A percentile compares a stretch with the other conserved stretches of the same genome.
Evolutionary conservation across 257 asterid genomes (phyloP).

Genomic region (Datura wrightii): DNA sequence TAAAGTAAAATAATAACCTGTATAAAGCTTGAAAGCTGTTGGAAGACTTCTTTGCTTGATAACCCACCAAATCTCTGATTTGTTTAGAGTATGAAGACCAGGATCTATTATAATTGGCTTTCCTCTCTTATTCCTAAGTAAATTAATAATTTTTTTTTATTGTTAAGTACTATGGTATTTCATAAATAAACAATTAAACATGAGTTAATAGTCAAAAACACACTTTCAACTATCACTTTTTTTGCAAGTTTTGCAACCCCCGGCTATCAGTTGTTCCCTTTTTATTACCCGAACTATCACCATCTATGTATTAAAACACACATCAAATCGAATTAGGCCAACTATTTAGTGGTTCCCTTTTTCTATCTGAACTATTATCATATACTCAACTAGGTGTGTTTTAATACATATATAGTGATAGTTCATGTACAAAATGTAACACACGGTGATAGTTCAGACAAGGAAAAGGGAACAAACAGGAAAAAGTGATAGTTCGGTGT

Average conservation of each 20-base stretch:
- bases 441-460: no score
- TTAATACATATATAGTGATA: no score
- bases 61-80: constrained; percentile 93
- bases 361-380: no score
- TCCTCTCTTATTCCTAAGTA: constrained; percentile 77
- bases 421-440: no score
- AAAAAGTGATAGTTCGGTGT: neutral
- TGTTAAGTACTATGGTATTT: neutral
- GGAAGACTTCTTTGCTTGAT: constrained; percentile 88
- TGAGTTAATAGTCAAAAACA: neutral
- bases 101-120: constrained; percentile 90
- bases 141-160: neutral
- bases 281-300: neutral
- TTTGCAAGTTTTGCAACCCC: neutral
- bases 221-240: neutral
- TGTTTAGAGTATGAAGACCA: constrained; percentile 71
- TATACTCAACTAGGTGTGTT: no score
- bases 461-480: neutral
- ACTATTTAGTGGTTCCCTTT: neutral
- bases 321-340: neutral
- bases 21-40: constrained; percentile 86
- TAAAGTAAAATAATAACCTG: constrained; percentile 56
- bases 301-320: neutral
- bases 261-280: neutral
- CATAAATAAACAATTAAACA: neutral